Conservation (phyloP, 352 stramenopile genomes). For the Blastocystis sp. region DNA sequence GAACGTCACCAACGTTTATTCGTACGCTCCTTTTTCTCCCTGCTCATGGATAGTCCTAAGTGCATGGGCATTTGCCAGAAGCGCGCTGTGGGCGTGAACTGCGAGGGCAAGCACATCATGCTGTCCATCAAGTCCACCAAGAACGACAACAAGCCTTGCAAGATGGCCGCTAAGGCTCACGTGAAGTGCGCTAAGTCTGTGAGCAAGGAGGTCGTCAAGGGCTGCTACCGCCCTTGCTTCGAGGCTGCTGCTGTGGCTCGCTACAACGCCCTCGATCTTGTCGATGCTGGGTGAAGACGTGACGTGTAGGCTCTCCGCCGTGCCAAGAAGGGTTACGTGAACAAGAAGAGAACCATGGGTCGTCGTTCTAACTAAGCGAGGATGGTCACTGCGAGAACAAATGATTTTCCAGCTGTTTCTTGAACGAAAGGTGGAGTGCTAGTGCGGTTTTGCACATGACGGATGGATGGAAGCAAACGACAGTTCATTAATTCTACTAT, state of each 20-base stretch:
- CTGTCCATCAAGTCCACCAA: conserved; percentile 22
- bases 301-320: not conserved
- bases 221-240: not conserved
- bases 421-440: not conserved
- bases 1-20: conserved; percentile 34
- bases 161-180: conserved; percentile 7
- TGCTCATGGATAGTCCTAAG: conserved; percentile 10
- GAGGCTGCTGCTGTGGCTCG: conserved; percentile 33
- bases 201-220: not conserved
- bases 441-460: no score
- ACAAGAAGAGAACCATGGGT: not conserved
- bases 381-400: conserved; percentile 24
- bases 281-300: not conserved
- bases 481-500: not conserved
- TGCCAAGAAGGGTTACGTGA: not conserved
- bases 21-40: not conserved
- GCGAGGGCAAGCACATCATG: conserved; percentile 34
- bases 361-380: conserved; percentile 42
- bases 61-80: conserved; percentile 57
- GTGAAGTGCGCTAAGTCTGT: conserved; percentile 30
- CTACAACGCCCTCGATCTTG: conserved; percentile 2
- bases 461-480: not conserved
- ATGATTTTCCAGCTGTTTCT: conserved; percentile 3
- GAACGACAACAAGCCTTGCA: not conserved
- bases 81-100: conserved; percentile 34